Conservation (phyloP, 305 asterid genomes). For the Fraxinus angustifolia region DNA sequence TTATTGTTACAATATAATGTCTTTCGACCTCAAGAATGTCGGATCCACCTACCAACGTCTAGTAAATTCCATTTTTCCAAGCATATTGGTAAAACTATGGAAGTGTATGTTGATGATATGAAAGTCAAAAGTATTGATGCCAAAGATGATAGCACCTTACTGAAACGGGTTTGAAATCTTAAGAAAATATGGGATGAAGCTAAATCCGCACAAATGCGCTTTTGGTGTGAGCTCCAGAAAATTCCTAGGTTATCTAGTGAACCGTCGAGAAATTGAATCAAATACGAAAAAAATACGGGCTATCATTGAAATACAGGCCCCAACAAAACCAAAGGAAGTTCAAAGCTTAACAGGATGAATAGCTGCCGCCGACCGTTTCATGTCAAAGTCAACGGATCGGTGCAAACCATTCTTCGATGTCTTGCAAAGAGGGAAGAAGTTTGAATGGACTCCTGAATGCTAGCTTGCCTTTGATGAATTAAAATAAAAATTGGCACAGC, state of each 20-base stretch:
- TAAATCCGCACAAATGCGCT: background rate
- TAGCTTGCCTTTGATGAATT: background rate
- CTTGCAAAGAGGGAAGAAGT: background rate
- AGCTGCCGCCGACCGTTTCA: background rate
- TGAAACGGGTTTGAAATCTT: background rate
- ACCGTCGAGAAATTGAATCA: background rate
- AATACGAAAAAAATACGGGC: no score
- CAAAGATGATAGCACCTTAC: background rate
- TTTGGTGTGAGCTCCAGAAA: background rate
- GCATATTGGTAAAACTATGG: no score
- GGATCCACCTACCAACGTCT: no score
- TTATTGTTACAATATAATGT: no score
- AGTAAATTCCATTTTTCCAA: no score
- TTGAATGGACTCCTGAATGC: background rate
- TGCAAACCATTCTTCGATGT: background rate
- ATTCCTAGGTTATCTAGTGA: background rate
- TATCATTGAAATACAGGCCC: background rate
- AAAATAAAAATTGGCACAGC: background rate
- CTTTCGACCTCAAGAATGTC: no score
- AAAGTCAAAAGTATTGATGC: background rate
- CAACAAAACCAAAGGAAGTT: background rate
- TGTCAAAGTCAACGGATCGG: background rate
- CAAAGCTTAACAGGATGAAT: no score
- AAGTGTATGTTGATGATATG: background rate
- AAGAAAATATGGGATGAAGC: background rate